Percentiles rank a stretch among this genome's conserved stretches.
Conservation (phyloP, 352 stramenopile species). For the Lagenidium giganteum region DNA sequence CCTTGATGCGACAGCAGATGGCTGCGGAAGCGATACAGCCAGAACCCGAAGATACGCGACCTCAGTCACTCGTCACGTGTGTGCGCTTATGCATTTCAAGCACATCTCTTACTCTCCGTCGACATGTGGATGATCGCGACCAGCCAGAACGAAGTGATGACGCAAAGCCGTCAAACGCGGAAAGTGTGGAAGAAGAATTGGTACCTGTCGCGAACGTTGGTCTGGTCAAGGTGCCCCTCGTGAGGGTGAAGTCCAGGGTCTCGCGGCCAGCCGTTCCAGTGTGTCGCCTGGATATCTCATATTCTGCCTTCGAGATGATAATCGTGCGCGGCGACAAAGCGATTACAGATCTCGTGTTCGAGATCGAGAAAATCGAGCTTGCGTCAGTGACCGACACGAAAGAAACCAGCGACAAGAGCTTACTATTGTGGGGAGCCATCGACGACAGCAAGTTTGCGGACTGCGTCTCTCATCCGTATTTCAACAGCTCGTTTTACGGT, state of each 20-base stretch:
- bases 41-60: conserved; percentile 9
- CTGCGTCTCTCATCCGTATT: conserved; percentile 74
- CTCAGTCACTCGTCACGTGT: conserved; percentile 28
- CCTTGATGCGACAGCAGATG: conserved; percentile 22
- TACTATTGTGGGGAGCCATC: conserved; percentile 36
- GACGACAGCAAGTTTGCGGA: conserved; percentile 35
- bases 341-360: conserved; percentile 52
- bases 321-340: conserved; percentile 20
- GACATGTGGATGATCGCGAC: conserved; percentile 27
- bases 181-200: conserved; percentile 42
- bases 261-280: conserved; percentile 59
- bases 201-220: conserved; percentile 82
- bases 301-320: conserved; percentile 44
- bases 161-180: conserved; percentile 5
- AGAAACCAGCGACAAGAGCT: conserved; percentile 25
- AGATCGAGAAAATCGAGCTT: conserved; percentile 64
- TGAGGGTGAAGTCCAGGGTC: conserved; percentile 34
- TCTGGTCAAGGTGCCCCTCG: conserved; percentile 55
- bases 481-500: conserved; percentile 62
- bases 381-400: conserved; percentile 25
- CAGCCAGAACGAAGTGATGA: conserved; percentile 12
- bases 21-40: conserved; percentile 4
- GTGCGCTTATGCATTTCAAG: conserved; percentile 55
- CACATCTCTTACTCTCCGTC: conserved; percentile 56
- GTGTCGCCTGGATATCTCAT: conserved; percentile 42